These are phyloP conservation scores for Yamadazyma endophytica DNA, from an alignment of 805 yeast species.

Conservation along the genomic window DNA sequence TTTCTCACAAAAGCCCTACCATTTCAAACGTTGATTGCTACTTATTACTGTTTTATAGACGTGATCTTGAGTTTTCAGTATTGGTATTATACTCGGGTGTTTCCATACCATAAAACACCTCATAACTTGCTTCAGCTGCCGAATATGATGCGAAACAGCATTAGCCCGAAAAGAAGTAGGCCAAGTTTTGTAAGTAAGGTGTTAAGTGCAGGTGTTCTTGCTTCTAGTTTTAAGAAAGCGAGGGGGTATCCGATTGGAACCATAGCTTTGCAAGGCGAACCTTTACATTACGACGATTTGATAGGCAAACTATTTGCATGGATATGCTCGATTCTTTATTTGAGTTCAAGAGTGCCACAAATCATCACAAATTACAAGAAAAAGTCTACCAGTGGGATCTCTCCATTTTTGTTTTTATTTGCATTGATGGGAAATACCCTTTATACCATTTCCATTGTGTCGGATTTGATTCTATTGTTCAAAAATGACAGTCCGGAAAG, in stretches of 20 bases:
- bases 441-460: conserved; percentile 29
- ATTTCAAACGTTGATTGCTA: conserved; percentile 72
- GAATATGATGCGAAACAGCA: conserved; percentile 23
- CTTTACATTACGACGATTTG: conserved; percentile 1
- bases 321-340: conserved; percentile 25
- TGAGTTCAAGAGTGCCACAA: conserved; percentile 33
- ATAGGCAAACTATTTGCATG: conserved; percentile 31
- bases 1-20: conserved; percentile 69
- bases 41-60: conserved; percentile 74
- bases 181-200: conserved; percentile 3
- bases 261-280: not conserved
- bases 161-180: conserved; percentile 3
- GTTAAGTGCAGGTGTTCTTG: conserved; percentile 6
- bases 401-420: conserved; percentile 29
- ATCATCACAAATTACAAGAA: conserved; percentile 24
- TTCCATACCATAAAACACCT: conserved; percentile 35
- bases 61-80: conserved; percentile 63
- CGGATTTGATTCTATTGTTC: conserved; percentile 24
- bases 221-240: conserved; percentile 5
- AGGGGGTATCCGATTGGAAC: conserved; percentile 5
- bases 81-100: conserved; percentile 57
- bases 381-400: conserved; percentile 32
- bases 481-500: conserved; percentile 18
- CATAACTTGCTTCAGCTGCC: conserved; percentile 38
- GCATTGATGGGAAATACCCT: conserved; percentile 34